These are phyloP conservation scores for Trichopus zeylanicus DNA, from an alignment of 116 monocot species.

Conservation along the genomic window DNA sequence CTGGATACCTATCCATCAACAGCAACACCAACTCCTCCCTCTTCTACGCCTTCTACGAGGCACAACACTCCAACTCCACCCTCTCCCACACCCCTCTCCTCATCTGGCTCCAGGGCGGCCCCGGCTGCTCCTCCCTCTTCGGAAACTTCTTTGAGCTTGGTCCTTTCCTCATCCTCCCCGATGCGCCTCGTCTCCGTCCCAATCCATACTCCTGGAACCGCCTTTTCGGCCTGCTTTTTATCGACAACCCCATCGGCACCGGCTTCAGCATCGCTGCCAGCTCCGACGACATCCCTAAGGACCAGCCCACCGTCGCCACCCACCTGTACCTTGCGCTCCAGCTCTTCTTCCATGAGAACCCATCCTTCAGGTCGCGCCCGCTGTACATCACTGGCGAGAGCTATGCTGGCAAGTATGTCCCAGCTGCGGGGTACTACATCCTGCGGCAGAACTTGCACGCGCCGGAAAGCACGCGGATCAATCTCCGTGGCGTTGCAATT, in stretches of 20 bases:
- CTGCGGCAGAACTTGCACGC: conserved; percentile 23
- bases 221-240: conserved; percentile 71
- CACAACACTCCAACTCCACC: conserved; percentile 29
- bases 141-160: conserved; percentile 92
- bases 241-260: conserved; percentile 79
- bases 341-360: conserved; percentile 33
- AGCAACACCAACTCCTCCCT: conserved; percentile 29
- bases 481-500: conserved; percentile 54
- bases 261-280: conserved; percentile 59
- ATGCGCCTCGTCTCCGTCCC: conserved; percentile 18
- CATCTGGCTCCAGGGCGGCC: conserved; percentile 91
- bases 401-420: conserved; percentile 89
- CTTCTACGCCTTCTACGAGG: conserved; percentile 79
- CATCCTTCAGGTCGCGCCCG: conserved; percentile 41
- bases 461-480: conserved; percentile 16
- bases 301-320: conserved; percentile 51
- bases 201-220: conserved; percentile 87
- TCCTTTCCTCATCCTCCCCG: conserved; percentile 44
- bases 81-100: conserved; percentile 56
- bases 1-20: conserved; percentile 62
- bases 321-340: conserved; percentile 52
- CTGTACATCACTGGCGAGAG: conserved; percentile 80
- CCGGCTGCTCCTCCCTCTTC: conserved; percentile 82
- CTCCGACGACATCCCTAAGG: conserved; percentile 37
- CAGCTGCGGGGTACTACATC: conserved; percentile 47